Percentiles rank a stretch among this genome's conserved stretches.
Evolutionary conservation across 108 stramenopile genomes (phyloP).

Genomic region (Conticribra guillardii): DNA sequence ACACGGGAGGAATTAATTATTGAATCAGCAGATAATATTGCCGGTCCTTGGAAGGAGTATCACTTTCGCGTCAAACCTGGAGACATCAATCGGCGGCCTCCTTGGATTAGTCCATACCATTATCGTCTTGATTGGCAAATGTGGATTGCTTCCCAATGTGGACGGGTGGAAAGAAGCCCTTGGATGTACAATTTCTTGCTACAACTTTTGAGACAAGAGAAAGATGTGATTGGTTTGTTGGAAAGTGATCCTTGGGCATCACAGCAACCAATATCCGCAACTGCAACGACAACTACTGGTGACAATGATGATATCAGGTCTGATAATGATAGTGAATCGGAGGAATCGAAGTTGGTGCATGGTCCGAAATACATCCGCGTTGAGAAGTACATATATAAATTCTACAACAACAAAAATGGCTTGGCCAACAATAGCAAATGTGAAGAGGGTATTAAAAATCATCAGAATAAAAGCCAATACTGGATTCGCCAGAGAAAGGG

Average conservation of each 20-base stretch:
- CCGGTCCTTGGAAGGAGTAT: constrained; percentile 71
- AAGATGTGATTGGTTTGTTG: constrained; percentile 55
- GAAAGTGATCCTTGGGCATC: constrained; percentile 55
- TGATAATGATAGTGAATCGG: neutral
- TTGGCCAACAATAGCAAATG: constrained; percentile 11
- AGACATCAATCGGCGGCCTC: constrained; percentile 38
- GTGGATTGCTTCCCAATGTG: constrained; percentile 59
- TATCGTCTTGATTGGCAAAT: constrained; percentile 75
- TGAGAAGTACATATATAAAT: constrained; percentile 62
- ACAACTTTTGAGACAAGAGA: constrained; percentile 57
- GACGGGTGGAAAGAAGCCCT: constrained; percentile 51
- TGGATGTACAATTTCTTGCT: constrained; percentile 61
- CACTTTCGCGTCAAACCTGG: constrained; percentile 72
- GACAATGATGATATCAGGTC: no score
- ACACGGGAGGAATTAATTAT: constrained; percentile 60
- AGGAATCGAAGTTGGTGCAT: neutral
- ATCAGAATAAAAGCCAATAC: constrained; percentile 43
- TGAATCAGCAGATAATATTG: constrained; percentile 37
- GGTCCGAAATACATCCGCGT: constrained; percentile 65
- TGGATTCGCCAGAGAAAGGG: constrained; percentile 60
- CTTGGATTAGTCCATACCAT: constrained; percentile 66
- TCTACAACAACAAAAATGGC: constrained; percentile 21
- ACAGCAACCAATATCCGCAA: neutral
- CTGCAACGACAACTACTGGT: no score
- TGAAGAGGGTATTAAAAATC: no score